These are phyloP conservation scores for Oxyria digyna DNA, from an alignment of 148 eudicot species.

Conservation along the genomic window DNA sequence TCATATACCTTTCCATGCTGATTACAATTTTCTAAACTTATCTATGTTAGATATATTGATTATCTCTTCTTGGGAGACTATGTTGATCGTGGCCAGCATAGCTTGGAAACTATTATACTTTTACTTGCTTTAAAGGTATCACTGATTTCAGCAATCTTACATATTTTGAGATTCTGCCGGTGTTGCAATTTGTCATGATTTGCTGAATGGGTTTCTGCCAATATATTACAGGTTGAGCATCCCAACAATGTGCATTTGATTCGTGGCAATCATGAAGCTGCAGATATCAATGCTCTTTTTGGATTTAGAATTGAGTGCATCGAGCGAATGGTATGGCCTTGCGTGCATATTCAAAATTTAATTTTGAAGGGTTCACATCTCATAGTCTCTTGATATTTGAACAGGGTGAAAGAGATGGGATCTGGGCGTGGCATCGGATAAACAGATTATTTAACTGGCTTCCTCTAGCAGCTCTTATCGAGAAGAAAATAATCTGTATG, in stretches of 20 bases:
- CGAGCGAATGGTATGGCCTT: slow-evolving; percentile 70
- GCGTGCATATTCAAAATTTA: neutral
- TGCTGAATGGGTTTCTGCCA: slow-evolving; percentile 5
- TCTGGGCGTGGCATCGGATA: slow-evolving; percentile 97
- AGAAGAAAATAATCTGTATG: slow-evolving; percentile 97
- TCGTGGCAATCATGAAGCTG: slow-evolving; percentile 99
- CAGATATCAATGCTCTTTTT: slow-evolving; percentile 94
- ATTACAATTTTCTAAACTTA: neutral
- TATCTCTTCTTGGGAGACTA: slow-evolving; percentile 97
- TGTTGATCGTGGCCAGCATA: slow-evolving; percentile 95
- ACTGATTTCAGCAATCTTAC: neutral
- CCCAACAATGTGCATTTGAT: slow-evolving; percentile 78
- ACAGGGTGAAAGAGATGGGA: slow-evolving; percentile 98
- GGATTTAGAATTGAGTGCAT: slow-evolving; percentile 98
- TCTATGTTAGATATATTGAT: slow-evolving; percentile 64
- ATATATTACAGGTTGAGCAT: slow-evolving; percentile 57
- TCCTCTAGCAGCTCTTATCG: slow-evolving; percentile 89
- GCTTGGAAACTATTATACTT: slow-evolving; percentile 94
- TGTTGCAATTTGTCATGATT: neutral
- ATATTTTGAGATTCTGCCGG: neutral
- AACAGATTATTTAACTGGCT: slow-evolving; percentile 97
- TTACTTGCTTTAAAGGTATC: slow-evolving; percentile 81
- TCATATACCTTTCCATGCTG: neutral
- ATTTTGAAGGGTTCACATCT: neutral
- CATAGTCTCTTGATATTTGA: slow-evolving; percentile 2